A percentile compares a stretch with the other conserved stretches of the same genome.
These are phyloP conservation scores for Tylopilus intermedius DNA, from an alignment of 768 basidiomycete species.

Conservation along the genomic window DNA sequence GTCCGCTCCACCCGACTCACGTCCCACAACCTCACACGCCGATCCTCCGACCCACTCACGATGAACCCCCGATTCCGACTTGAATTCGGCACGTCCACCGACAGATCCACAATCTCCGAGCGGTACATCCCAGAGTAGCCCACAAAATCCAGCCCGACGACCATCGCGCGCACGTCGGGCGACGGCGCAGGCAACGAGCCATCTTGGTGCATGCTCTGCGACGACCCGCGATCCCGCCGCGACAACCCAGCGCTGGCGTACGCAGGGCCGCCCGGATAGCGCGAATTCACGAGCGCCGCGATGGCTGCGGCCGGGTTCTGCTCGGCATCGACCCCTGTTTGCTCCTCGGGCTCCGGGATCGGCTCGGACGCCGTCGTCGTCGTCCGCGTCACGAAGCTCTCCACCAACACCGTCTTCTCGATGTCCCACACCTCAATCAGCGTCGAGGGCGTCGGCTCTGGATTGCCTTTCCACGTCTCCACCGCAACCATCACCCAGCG, in stretches of 20 bases:
- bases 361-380: conserved; percentile 42
- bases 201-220: conserved; percentile 32
- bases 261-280: conserved; percentile 39
- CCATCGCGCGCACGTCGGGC: conserved; percentile 64
- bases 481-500: conserved; percentile 87
- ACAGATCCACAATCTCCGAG: conserved; percentile 45
- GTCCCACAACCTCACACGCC: conserved; percentile 86
- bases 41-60: conserved; percentile 87
- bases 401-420: conserved; percentile 72
- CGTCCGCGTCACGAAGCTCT: conserved; percentile 65
- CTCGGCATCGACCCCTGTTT: conserved; percentile 52
- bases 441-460: conserved; percentile 39
- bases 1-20: conserved; percentile 68
- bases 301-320: conserved; percentile 68
- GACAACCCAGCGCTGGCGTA: conserved; percentile 16
- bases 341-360: conserved; percentile 49
- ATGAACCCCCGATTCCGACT: conserved; percentile 64
- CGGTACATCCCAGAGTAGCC: conserved; percentile 54
- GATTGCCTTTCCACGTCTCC: conserved; percentile 43
- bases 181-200: conserved; percentile 43
- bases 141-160: conserved; percentile 74
- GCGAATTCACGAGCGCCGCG: conserved; percentile 71
- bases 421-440: conserved; percentile 92
- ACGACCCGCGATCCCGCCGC: conserved; percentile 29
- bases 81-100: conserved; percentile 35